phyloP scores from a whole-genome alignment of 140 eudicot species.

The Stevia rebaudiana region DNA sequence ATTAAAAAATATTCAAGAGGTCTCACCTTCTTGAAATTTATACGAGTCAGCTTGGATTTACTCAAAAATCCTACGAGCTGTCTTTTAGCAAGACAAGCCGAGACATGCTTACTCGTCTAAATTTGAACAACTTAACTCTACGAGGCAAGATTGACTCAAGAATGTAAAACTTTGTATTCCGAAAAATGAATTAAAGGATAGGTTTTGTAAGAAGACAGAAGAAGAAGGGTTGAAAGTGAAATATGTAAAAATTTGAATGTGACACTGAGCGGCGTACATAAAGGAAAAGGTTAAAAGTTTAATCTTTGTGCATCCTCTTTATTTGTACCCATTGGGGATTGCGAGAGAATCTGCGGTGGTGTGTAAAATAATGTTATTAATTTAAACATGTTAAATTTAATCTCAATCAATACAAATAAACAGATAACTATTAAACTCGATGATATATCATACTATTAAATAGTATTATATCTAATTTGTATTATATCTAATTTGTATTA shows the following conservation, averaged over 20 bases:
- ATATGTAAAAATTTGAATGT: not conserved
- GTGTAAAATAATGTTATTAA: not conserved
- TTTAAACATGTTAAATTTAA: not conserved
- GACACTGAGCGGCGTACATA: not conserved
- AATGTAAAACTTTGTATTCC: not conserved
- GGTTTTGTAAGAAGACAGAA: not conserved
- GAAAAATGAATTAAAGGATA: not conserved
- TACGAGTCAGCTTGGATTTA: too few relatives aligned
- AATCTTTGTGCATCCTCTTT: slow-evolving; percentile 12
- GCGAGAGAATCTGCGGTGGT: not conserved
- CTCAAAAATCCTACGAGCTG: too few relatives aligned
- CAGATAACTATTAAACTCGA: not conserved
- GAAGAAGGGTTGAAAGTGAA: not conserved
- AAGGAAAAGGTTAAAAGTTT: slow-evolving; percentile 6
- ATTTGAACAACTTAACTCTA: too few relatives aligned
- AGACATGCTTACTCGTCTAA: too few relatives aligned
- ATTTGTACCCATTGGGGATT: slow-evolving; percentile 19
- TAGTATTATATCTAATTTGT: not conserved
- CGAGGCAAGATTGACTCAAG: too few relatives aligned
- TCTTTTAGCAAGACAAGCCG: too few relatives aligned
- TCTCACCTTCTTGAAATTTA: too few relatives aligned
- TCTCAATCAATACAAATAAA: not conserved
- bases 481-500: too few relatives aligned
- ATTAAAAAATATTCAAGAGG: too few relatives aligned
- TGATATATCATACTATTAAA: not conserved